phyloP scores from a whole-genome alignment of 176 grass and related monocot species.

The Carex cristatella region DNA sequence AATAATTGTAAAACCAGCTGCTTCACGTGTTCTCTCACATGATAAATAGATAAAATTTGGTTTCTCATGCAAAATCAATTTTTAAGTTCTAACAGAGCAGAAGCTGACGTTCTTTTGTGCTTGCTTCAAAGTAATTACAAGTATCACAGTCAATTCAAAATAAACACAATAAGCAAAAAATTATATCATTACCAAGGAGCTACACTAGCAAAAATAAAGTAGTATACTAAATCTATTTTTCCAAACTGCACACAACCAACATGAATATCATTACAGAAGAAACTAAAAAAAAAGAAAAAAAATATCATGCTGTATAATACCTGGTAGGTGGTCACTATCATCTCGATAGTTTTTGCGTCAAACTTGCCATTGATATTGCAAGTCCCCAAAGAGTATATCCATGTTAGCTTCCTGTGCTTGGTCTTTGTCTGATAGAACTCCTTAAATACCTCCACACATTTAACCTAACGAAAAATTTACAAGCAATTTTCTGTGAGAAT shows the following conservation, averaged over 20 bases:
- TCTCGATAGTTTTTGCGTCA: constrained; percentile 65
- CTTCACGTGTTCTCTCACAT: background rate
- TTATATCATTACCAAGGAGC: background rate
- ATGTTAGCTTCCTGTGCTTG: constrained; percentile 89
- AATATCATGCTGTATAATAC: constrained; percentile 11
- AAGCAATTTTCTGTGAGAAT: constrained; percentile 1
- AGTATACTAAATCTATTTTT: background rate
- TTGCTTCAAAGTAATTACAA: too few relatives aligned
- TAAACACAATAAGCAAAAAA: background rate
- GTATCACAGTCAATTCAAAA: background rate
- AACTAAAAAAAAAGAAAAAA: background rate
- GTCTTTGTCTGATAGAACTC: constrained; percentile 91
- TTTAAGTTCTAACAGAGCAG: background rate
- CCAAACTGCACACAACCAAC: background rate
- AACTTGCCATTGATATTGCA: constrained; percentile 86
- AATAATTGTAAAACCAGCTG: background rate
- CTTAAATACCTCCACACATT: constrained; percentile 89
- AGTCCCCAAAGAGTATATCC: constrained; percentile 98
- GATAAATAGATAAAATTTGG: background rate
- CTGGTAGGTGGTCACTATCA: constrained; percentile 95
- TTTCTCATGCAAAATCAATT: background rate
- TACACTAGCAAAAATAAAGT: background rate
- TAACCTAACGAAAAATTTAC: constrained; percentile 52
- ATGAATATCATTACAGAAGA: background rate
- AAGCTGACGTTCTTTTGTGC: background rate